Base-by-base conservation (phyloP, 2,329 filamentous ascomycete genomes). In the Penicillium sumatraense region DNA sequence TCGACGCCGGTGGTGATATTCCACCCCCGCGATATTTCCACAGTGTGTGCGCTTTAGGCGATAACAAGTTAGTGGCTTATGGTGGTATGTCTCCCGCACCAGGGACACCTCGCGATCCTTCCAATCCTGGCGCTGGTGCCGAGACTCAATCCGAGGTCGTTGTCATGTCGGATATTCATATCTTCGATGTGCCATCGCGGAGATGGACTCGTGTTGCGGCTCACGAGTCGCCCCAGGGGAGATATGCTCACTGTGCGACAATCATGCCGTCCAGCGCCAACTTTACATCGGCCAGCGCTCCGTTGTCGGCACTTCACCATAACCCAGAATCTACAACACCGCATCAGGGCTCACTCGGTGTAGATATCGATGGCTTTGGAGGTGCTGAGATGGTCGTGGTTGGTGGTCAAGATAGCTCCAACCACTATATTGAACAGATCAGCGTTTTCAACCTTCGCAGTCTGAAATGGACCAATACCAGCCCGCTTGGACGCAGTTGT, bases 391-490 rank as follows among this genome's bases (percentile, higher is more conserved):
- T 99, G 93, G 85, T 99, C 5, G 89, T 99, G 13, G 93, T 98
- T 7, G 95, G 95, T 57, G 95, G 95, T 0, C 95, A 99, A 74
- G 95, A 99, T 69, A 95, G 90, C 51, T 89, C 89, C n/a, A 99
- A 99, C 72, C 93, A 96, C 72, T 99, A 99, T 70, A 99, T 99
- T 63, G 93, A 99, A 74, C 92, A 99, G 75, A 96, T 99, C 61
- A 98, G 92, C 71, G 91, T 99, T 2, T 99, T 99, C 80, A 99
- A 99, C 68, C 80, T 99, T 23, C 86, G 95, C 46, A 97, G 91
- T 71, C 78, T 98, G 56, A 96, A 95, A 75, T 99, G 95, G 95
- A 96, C 91, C 1, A 91, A 90, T 16, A 97, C 92, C 1, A 90
- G 91, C 60, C 82, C 88, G 1, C 81, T 98, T 42, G 93, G 92